Evolutionary conservation across 805 yeast species (phyloP).

Genomic region (Pichia cephalocereana): DNA sequence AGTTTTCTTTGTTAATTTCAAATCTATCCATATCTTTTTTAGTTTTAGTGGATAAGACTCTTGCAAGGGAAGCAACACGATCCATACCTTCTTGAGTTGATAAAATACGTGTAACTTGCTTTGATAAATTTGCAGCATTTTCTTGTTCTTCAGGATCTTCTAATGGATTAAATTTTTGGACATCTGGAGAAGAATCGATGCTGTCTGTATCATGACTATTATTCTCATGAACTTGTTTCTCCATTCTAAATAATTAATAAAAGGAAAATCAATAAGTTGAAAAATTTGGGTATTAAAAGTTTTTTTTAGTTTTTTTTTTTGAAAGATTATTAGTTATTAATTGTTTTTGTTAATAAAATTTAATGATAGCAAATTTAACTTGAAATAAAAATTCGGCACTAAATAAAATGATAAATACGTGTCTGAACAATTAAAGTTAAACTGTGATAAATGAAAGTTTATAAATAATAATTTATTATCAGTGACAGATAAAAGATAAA

Average conservation of each 20-base stretch:
- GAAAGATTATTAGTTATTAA: not conserved
- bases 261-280: not conserved
- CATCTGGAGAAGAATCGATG: slow-evolving; percentile 12
- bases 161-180: slow-evolving; percentile 15
- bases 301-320: not conserved
- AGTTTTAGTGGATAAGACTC: slow-evolving; percentile 40
- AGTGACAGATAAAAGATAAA: too few species aligned
- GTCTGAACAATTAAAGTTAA: too few species aligned
- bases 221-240: slow-evolving; percentile 5
- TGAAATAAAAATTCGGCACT: too few species aligned
- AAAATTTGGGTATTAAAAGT: slow-evolving; percentile 1
- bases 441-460: too few species aligned
- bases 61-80: slow-evolving; percentile 37
- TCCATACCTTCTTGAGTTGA: slow-evolving; percentile 18
- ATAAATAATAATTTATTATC: too few species aligned
- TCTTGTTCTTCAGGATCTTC: slow-evolving; percentile 18
- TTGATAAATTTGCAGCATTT: slow-evolving; percentile 14
- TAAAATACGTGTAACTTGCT: slow-evolving; percentile 15
- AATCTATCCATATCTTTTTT: slow-evolving; percentile 23
- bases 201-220: slow-evolving; percentile 13
- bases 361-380: too few species aligned
- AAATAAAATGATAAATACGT: too few species aligned
- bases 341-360: too few species aligned
- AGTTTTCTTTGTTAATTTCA: slow-evolving; percentile 27
- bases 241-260: slow-evolving; percentile 1